A percentile compares a stretch with the other conserved stretches of the same genome.
phyloP scores from a whole-genome alignment of 495 filamentous ascomycete species.

The Penicilliopsis zonata region DNA sequence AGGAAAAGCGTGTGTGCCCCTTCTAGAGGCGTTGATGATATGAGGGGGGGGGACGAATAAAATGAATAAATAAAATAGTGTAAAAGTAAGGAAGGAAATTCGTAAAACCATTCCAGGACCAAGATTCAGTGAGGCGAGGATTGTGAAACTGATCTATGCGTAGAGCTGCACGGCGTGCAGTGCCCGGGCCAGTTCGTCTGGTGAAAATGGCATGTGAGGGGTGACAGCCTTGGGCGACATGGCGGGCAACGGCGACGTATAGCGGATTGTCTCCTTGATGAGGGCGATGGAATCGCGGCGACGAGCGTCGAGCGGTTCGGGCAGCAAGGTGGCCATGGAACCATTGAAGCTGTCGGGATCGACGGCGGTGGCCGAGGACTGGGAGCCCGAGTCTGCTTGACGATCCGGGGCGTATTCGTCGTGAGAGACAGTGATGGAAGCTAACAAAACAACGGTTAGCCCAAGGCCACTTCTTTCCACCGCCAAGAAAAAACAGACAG shows the following conservation, averaged over 20 bases:
- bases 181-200: slow-evolving; percentile 30
- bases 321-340: slow-evolving; percentile 28
- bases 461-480: too few relatives aligned
- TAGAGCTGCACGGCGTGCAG: slow-evolving; percentile 31
- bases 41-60: background rate
- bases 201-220: slow-evolving; percentile 23
- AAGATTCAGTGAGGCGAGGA: background rate
- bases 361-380: slow-evolving; percentile 25
- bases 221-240: slow-evolving; percentile 17
- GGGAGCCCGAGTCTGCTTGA: slow-evolving; percentile 19
- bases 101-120: background rate
- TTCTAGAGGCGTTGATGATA: background rate
- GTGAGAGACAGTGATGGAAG: slow-evolving; percentile 7
- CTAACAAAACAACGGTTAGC: slow-evolving; percentile 5
- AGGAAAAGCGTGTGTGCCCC: background rate
- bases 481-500: too few relatives aligned
- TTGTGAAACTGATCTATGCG: slow-evolving; percentile 7
- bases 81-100: background rate
- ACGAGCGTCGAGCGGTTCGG: slow-evolving; percentile 14
- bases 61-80: background rate
- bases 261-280: slow-evolving; percentile 24
- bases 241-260: slow-evolving; percentile 19
- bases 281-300: slow-evolving; percentile 20
- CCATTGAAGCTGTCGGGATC: slow-evolving; percentile 26
- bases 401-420: slow-evolving; percentile 15